phyloP scores from a whole-genome alignment of 2,329 filamentous ascomycete species.

The Colletotrichum chlorophyti region DNA sequence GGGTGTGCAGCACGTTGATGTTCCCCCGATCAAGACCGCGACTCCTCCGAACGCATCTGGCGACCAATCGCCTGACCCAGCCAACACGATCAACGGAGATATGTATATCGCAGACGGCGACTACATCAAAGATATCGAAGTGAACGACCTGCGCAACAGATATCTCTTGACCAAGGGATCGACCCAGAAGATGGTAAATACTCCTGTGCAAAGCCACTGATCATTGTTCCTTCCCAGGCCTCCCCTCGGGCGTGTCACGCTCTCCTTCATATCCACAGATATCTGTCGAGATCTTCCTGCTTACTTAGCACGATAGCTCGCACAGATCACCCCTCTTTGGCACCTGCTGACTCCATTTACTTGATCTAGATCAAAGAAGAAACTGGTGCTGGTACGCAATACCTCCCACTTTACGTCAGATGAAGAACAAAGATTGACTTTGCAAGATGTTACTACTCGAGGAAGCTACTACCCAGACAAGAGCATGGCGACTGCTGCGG shows the following conservation, averaged over 20 bases:
- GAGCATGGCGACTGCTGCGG: conserved; percentile 91
- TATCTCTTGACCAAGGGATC: conserved; percentile 97
- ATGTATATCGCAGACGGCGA: conserved; percentile 97
- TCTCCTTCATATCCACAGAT: conserved; percentile 36
- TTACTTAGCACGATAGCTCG: conserved; percentile 75
- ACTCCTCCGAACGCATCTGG: conserved; percentile 54
- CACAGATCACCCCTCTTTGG: conserved; percentile 71
- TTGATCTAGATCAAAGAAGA: conserved; percentile 99
- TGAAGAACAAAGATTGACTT: conserved; percentile 64
- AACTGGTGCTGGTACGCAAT: conserved; percentile 97
- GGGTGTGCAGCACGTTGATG: conserved; percentile 88
- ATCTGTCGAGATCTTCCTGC: conserved; percentile 69
- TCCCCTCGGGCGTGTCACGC: conserved; percentile 18
- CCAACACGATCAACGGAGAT: conserved; percentile 76
- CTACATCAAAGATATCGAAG: conserved; percentile 98
- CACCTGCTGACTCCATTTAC: conserved; percentile 92
- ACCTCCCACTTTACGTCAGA: conserved; percentile 55
- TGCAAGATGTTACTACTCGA: conserved; percentile 94
- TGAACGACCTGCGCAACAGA: conserved; percentile 96
- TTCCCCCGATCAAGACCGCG: conserved; percentile 76
- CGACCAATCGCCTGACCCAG: conserved; percentile 39
- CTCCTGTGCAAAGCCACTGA: conserved; percentile 52
- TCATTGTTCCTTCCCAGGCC: conserved; percentile 31
- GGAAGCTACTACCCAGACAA: conserved; percentile 98
- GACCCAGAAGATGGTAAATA: conserved; percentile 99